Conservation (phyloP, 2,329 filamentous ascomycete genomes). For the Rhytidhysteron rufulum region DNA sequence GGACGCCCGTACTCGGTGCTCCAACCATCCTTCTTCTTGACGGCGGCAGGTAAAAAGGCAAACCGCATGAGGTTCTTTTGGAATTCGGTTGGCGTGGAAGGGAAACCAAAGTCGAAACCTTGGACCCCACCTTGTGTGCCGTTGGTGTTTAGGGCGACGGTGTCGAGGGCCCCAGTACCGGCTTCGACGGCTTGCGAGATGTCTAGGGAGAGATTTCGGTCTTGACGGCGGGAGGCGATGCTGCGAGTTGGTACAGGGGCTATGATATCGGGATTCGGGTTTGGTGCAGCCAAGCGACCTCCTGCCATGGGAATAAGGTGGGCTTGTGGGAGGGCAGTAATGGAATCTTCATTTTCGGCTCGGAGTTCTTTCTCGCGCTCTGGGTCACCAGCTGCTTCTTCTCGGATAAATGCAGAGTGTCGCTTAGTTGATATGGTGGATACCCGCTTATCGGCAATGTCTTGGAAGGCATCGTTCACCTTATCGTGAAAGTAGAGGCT, state of each 20-base stretch:
- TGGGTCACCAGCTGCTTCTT: constrained; percentile 73
- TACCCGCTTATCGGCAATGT: constrained; percentile 69
- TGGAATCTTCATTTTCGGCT: constrained; percentile 77
- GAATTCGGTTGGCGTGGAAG: constrained; percentile 78
- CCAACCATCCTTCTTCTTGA: constrained; percentile 67
- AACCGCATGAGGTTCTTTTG: constrained; percentile 89
- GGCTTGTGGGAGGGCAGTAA: constrained; percentile 71
- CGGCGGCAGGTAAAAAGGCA: constrained; percentile 64
- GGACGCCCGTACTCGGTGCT: constrained; percentile 89
- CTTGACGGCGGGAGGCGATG: constrained; percentile 40
- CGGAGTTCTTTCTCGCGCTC: constrained; percentile 77
- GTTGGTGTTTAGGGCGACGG: constrained; percentile 35
- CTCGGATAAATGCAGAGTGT: constrained; percentile 76
- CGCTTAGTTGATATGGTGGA: constrained; percentile 48
- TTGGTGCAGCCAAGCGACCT: constrained; percentile 44
- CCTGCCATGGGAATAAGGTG: constrained; percentile 31
- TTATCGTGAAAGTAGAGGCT: constrained; percentile 79
- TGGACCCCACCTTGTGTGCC: constrained; percentile 7
- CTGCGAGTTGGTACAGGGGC: constrained; percentile 23
- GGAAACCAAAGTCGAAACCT: constrained; percentile 62
- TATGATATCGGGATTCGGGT: constrained; percentile 19
- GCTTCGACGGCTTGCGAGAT: constrained; percentile 36
- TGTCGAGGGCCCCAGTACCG: constrained; percentile 36
- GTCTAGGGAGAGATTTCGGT: constrained; percentile 41
- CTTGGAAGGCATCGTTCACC: constrained; percentile 82